These are phyloP conservation scores for Bipolaris bicolor DNA, from an alignment of 2,329 filamentous ascomycete species.

Conservation along the genomic window DNA sequence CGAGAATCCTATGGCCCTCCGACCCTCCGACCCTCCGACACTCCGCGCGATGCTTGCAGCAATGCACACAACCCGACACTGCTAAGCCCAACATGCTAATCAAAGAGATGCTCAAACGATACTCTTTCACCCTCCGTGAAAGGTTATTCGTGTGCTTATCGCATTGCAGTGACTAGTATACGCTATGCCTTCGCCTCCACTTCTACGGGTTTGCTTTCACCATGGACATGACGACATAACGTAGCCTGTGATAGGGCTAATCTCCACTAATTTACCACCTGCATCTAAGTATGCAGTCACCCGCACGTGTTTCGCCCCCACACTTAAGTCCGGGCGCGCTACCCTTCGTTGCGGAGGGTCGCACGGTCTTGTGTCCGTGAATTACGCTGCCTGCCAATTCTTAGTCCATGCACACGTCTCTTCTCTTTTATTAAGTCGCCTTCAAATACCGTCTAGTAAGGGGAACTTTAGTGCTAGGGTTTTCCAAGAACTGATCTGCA, in stretches of 20 bases:
- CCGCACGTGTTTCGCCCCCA: not conserved
- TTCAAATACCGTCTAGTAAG: not conserved
- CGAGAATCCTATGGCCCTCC: no score
- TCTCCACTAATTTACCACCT: not conserved
- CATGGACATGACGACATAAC: not conserved
- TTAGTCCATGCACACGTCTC: not conserved
- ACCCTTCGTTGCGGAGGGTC: conserved; percentile 8
- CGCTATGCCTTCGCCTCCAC: no score
- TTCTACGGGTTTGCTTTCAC: no score
- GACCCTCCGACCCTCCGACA: conserved; percentile 7
- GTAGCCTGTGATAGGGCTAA: not conserved
- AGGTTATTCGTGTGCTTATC: not conserved
- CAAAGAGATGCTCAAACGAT: no score
- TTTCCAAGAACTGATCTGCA: not conserved
- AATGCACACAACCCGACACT: not conserved
- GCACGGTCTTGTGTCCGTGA: not conserved
- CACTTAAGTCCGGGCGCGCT: not conserved
- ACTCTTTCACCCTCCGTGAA: no score
- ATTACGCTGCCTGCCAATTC: not conserved
- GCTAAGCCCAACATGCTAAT: not conserved
- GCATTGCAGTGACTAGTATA: not conserved
- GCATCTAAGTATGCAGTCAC: not conserved
- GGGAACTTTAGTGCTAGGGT: not conserved
- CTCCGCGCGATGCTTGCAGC: not conserved
- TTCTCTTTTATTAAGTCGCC: not conserved